phyloP scores from a whole-genome alignment of 2,329 filamentous ascomycete species.

The Neopestalotiopsis rosae region DNA sequence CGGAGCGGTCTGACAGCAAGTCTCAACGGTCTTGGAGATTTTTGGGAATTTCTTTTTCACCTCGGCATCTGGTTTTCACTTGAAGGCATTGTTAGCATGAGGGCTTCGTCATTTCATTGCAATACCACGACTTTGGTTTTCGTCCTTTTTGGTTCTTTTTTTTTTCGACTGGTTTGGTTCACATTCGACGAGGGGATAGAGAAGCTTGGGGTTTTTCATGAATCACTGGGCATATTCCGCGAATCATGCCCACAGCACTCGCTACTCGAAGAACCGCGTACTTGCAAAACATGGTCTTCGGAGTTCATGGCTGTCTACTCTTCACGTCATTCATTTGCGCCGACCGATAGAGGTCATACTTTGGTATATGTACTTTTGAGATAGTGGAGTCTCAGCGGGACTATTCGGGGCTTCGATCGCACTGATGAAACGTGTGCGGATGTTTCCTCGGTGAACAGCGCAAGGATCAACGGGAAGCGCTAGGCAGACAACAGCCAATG shows the following conservation, averaged over 20 bases:
- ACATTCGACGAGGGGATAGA: constrained; percentile 18
- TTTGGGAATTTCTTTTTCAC: constrained; percentile 7
- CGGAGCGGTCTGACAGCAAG: not conserved
- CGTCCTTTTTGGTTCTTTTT: not conserved
- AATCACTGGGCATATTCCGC: constrained; percentile 5
- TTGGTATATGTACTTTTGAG: constrained; percentile 3
- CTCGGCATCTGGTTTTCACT: constrained; percentile 8
- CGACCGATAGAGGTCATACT: constrained; percentile 11
- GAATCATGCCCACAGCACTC: constrained; percentile 2
- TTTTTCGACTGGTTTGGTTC: constrained; percentile 4
- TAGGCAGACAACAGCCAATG: not conserved
- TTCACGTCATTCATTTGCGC: constrained; percentile 22
- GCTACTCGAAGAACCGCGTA: not conserved
- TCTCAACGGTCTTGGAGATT: not conserved
- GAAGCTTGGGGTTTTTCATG: constrained; percentile 14
- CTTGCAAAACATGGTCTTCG: not conserved
- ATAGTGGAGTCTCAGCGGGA: constrained; percentile 2
- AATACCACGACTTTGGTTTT: constrained; percentile 18
- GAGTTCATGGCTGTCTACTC: constrained; percentile 18
- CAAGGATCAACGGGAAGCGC: not conserved
- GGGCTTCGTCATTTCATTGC: not conserved
- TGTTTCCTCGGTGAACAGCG: constrained; percentile 6
- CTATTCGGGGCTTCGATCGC: constrained; percentile 11
- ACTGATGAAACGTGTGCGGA: constrained; percentile 21
- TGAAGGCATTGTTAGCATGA: constrained; percentile 16